phyloP scores from a whole-genome alignment of 2,329 filamentous ascomycete species.

The Ascosphaera apis region DNA sequence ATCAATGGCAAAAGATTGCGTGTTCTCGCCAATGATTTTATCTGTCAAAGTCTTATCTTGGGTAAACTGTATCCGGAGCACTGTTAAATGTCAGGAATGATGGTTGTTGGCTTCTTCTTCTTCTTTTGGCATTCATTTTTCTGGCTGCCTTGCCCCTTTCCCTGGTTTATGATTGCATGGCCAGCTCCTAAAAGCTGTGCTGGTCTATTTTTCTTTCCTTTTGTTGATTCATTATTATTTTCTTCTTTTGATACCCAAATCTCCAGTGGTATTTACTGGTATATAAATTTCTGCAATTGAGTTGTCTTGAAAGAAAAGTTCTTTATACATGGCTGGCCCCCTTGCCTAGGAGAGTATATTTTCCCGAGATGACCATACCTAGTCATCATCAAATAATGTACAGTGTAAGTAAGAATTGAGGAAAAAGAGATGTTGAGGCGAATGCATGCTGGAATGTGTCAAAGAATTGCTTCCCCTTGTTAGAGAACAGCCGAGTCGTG shows the following conservation, averaged over 20 bases:
- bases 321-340: too few relatives aligned
- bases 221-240: neutral
- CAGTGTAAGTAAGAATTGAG: neutral
- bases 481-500: too few relatives aligned
- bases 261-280: neutral
- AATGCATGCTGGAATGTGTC: neutral
- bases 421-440: neutral
- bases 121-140: neutral
- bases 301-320: too few relatives aligned
- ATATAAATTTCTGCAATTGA: too few relatives aligned
- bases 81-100: constrained; percentile 3
- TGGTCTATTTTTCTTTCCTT: neutral
- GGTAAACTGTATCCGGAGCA: constrained; percentile 48
- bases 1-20: constrained; percentile 30
- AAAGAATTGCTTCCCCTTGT: too few relatives aligned
- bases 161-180: too few relatives aligned
- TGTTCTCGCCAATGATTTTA: constrained; percentile 61
- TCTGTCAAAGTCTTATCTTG: constrained; percentile 80
- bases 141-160: too few relatives aligned
- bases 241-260: neutral
- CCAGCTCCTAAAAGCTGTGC: too few relatives aligned
- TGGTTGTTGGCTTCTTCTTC: constrained; percentile 3
- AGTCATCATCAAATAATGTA: too few relatives aligned
- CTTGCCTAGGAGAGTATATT: too few relatives aligned
- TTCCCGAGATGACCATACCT: too few relatives aligned